Evolutionary conservation across 2,329 filamentous ascomycete species (phyloP), one percentile per base, ranked within the genome.

Genomic region (Macroventuria anomochaeta): DNA sequence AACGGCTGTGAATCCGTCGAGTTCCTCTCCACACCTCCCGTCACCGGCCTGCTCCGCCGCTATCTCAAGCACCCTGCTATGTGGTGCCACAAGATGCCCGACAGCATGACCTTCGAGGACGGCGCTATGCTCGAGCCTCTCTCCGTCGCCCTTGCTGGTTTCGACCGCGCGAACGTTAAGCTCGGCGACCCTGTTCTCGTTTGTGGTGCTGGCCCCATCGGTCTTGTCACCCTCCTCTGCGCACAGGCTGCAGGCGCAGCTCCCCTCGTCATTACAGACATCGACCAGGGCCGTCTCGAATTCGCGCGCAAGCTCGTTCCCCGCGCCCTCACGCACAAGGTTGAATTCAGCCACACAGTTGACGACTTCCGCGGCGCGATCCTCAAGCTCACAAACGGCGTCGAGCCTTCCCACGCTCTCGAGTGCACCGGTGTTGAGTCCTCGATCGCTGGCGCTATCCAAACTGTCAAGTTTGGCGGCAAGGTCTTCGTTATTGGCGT

Each of bases 401-500:
- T 93, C 62, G 90, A 96, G 77, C 92, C 93, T 0, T 84, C 87
- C 15, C 80, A 96, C 46, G 88, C 87, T 11, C 84, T 97, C 77
- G 93, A 97, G 77, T 97, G 93, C 80, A 97, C 95, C 0, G 95
- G 95, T 43, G 91, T 96, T 13, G 93, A 97, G 81, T 91, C 87
- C 77, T 93, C 88, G 74, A 89, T 97, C 68, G 85, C 86, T 5
- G 83, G 90, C 23, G 91, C 92, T 46, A 93, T 97, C 73, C 95
- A 93, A 84, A 88, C 90, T 8, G 85, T 89, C 73, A 96, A 93
- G 79, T 97, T 97, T 69, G 95, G 93, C 62, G 93, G 95, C 67
- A 96, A 96, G 78, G 93, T 97, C 47, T 97, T 97, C 72, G 89
- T 97, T 60, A 96, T 97, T 62, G 93, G 93, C 33, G 93, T 97